Percentiles rank a stretch among this genome's conserved stretches.
These are phyloP conservation scores for Adiantum capillusveneris DNA, from an alignment of 75 land plant species.

Conservation along the genomic window DNA sequence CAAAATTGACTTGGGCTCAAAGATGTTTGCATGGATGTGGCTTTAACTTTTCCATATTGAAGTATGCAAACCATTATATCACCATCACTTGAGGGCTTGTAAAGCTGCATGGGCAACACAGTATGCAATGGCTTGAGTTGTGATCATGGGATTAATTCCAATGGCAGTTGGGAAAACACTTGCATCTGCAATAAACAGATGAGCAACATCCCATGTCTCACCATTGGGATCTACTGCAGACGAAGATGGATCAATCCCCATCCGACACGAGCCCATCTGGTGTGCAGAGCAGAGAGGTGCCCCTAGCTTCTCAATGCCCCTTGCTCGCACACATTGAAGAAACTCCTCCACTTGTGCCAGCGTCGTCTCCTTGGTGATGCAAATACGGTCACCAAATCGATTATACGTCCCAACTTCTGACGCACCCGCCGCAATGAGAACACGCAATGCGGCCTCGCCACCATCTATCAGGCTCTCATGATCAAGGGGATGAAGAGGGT, in stretches of 20 bases:
- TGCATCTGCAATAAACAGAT: constrained; percentile 17
- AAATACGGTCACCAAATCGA: constrained; percentile 32
- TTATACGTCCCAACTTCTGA: constrained; percentile 30
- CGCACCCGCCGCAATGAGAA: constrained; percentile 55
- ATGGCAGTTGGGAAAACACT: constrained; percentile 74
- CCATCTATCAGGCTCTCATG: constrained; percentile 35
- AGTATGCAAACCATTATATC: no score
- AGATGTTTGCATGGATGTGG: no score
- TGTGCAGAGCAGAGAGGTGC: constrained; percentile 8
- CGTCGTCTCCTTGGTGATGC: constrained; percentile 16
- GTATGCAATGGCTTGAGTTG: constrained; percentile 62
- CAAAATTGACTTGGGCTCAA: no score
- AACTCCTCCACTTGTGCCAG: constrained; percentile 42
- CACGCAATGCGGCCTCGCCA: constrained; percentile 43
- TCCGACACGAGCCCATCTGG: constrained; percentile 28
- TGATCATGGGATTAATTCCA: constrained; percentile 90
- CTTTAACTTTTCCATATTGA: no score
- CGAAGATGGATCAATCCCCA: constrained; percentile 5
- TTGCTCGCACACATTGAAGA: constrained; percentile 31
- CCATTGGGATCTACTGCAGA: constrained; percentile 15
- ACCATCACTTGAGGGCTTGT: constrained; percentile 32
- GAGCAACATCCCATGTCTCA: constrained; percentile 19
- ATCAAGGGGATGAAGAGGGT: constrained; percentile 26
- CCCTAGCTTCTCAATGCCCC: constrained; percentile 22
- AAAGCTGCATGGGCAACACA: constrained; percentile 55